These are phyloP conservation scores for Didymella segeticola DNA, from an alignment of 2,329 filamentous ascomycete genomes.

Conservation along the genomic window DNA sequence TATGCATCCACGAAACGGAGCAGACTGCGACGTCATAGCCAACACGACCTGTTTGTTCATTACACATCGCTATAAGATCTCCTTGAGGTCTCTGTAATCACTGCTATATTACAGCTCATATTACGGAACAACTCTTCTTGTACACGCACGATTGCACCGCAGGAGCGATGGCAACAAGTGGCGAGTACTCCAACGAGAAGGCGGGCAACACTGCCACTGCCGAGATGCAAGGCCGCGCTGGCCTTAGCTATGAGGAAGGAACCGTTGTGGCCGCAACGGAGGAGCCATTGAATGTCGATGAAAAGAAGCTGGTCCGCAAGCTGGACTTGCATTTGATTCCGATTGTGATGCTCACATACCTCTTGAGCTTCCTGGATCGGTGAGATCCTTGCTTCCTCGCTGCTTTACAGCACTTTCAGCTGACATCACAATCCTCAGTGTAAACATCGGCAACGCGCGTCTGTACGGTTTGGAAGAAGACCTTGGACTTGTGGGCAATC, in stretches of 20 bases:
- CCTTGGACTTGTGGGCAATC: constrained; percentile 63
- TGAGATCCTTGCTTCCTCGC: constrained; percentile 42
- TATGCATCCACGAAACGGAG: neutral
- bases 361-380: constrained; percentile 80
- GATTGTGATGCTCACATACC: constrained; percentile 72
- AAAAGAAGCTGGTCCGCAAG: constrained; percentile 68
- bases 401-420: neutral
- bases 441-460: constrained; percentile 74
- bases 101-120: no score
- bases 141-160: neutral
- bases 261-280: neutral
- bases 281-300: constrained; percentile 31
- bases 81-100: no score
- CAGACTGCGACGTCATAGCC: no score
- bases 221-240: neutral
- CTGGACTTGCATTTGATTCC: constrained; percentile 70
- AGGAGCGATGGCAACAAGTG: neutral
- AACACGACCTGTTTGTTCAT: no score
- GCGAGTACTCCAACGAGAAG: neutral
- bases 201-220: neutral
- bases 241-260: no score
- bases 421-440: constrained; percentile 40
- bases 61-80: no score
- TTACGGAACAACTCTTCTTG: neutral
- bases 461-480: constrained; percentile 70